phyloP scores from a whole-genome alignment of 441 rosid species.

The Eutrema salsugineum region DNA sequence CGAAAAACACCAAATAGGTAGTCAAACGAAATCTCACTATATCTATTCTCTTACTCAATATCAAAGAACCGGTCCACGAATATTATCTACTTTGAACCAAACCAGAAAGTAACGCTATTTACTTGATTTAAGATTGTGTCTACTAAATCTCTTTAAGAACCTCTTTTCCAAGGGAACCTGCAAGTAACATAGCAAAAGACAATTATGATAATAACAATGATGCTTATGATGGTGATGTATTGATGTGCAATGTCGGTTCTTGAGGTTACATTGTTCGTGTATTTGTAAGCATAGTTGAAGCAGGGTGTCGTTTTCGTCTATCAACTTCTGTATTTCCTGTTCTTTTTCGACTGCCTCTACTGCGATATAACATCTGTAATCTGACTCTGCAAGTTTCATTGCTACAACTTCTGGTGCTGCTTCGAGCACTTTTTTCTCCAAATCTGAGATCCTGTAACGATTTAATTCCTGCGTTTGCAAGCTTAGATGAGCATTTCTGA shows the following conservation, averaged over 20 bases:
- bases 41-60: not conserved
- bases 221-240: not conserved
- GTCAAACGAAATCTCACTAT: not conserved
- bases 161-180: conserved; percentile 47
- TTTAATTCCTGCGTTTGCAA: conserved; percentile 43
- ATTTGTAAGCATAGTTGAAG: conserved; percentile 45
- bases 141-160: conserved; percentile 5
- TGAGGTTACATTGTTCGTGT: conserved; percentile 42
- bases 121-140: not conserved
- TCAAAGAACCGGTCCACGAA: not conserved
- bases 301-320: conserved; percentile 49
- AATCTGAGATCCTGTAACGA: conserved; percentile 40
- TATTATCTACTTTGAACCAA: not conserved
- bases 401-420: conserved; percentile 52
- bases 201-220: not conserved
- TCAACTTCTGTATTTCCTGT: conserved; percentile 45
- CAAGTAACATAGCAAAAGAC: conserved; percentile 3
- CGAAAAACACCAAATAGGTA: not conserved
- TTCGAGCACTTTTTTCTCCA: conserved; percentile 3
- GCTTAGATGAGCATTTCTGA: not conserved
- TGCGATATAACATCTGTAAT: conserved; percentile 51
- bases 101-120: not conserved
- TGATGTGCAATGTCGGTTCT: not conserved
- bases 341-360: conserved; percentile 61
- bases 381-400: conserved; percentile 54